Evolutionary conservation across 768 basidiomycete species (phyloP), one percentile per base, ranked within the genome.

Genomic region (Pisolithus marmoratus): DNA sequence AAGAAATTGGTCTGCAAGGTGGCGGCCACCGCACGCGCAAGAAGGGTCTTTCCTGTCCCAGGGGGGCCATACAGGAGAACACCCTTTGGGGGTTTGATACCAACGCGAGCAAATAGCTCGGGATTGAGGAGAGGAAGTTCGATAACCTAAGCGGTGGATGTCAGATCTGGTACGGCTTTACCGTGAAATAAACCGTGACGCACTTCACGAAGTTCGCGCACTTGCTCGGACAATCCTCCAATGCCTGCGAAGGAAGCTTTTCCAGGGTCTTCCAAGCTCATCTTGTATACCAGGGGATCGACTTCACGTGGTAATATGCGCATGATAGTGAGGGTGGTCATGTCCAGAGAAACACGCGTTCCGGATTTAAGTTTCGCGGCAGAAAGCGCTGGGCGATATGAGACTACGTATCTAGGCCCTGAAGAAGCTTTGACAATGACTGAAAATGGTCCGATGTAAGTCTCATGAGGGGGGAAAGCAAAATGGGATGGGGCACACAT

Each of bases 291-390:
- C 61, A 95, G 73, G 15, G 96, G 96, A 66, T 99, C 96, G 7
- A 99, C 92, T 68, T 99, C 96, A 56, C 96, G 82, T 4, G 96
- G 96, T 19, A 99, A 76, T 48, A 98, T 95, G 36, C 96, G 90
- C 94, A 99, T 98, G 64, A 99, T 92, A 6, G 96, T 99, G 29
- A 98, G 75, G 2, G 96, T 98, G 4, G 96, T 99, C 96, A 99
- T 98, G 69, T 99, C 96, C 29, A 99, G 82, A 50, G 94, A 94
- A 52, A 99, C 96, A 57, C 96, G 90, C 4, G 91, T 91, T 46
- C 93, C 93, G 5, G 89, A 71, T 70, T 98, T 96, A 53, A 99
- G 85, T 72, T 98, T 91, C 26, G 82, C 77, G 43, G 84, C 85
- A n/a, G 94, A 91, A 43, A 98, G 79, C 12, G 94, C 83, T 8